Evolutionary conservation across 192 early-diverging fungal genomes (phyloP), one percentile per base, ranked within the genome.

Genomic region (Coemansia sp.): DNA sequence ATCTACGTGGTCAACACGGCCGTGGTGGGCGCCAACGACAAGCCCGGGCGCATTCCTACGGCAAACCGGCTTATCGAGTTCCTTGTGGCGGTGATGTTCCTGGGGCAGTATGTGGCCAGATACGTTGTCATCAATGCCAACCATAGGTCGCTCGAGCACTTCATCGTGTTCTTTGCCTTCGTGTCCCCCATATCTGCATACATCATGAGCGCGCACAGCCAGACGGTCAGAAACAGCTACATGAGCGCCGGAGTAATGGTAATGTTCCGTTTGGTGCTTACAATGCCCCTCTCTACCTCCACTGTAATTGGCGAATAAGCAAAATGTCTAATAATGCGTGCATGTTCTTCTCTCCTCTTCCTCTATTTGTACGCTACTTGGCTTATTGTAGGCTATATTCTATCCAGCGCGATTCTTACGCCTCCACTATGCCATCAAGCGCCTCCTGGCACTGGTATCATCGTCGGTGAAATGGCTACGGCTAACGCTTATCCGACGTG

Each of bases 161-260:
- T 62, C 10, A 67, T 81, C 2, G 72, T 75, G n/a, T 60, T 78
- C n/a, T 68, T 85, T 44, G 75, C 78, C 18, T 73, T 73, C 20
- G 59, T 76, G 1, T 69, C 78, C 11, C 73, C 84, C 0, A 66
- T 81, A 11, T 46, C 66, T 5, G 84, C 84, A 2, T 78, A 61
- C 23, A 57, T 69, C 23, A 56, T 75, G 48, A 69, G 78, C 61
- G 48, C 68, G 12, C 67, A 67, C 33, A 70, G 52, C 61, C 35
- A 62, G 12, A 46, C 34, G 0, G 48, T 85, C 18, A 60, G 76
- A 23, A 53, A 65, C 63, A 81, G 78, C 55, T 85, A 81, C 39
- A 74, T 85, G 69, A 76, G 76, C 33, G 84, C 84, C 5, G 84
- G 84, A 1, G 75, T 78, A 20, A 68, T 81, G 68, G 82, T 76